A percentile compares a stretch with the other conserved stretches of the same genome.
These are phyloP conservation scores for Thinopyrum elongatum DNA, from an alignment of 176 grass and related monocot genomes.

Conservation along the genomic window DNA sequence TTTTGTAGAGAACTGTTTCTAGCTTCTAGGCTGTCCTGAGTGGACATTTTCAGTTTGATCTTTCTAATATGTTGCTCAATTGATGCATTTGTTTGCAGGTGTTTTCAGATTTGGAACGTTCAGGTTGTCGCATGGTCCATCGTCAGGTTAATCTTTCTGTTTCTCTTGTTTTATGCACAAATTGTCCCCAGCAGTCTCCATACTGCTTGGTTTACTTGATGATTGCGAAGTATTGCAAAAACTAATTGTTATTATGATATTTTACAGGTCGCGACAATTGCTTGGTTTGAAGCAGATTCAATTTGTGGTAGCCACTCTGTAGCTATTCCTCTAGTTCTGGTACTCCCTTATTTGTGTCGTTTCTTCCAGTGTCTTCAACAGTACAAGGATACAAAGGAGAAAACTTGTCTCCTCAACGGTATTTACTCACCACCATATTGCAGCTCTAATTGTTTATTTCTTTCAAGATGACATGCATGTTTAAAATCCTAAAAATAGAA, in stretches of 20 bases:
- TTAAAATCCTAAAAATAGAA: constrained; percentile 2
- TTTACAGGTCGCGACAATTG: constrained; percentile 90
- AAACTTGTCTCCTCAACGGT: constrained; percentile 90
- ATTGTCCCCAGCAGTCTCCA: background rate
- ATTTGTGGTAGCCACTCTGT: constrained; percentile 95
- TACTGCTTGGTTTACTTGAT: background rate
- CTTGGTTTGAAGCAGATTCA: constrained; percentile 99
- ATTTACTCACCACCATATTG: constrained; percentile 33
- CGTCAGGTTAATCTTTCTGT: constrained; percentile 59
- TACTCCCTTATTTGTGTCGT: constrained; percentile 89
- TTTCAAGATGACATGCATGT: background rate
- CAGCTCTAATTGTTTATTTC: constrained; percentile 10
- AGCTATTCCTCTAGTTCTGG: constrained; percentile 90
- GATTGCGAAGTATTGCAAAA: background rate
- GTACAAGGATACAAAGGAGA: constrained; percentile 96
- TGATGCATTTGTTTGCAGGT: constrained; percentile 64
- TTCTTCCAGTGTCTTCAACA: constrained; percentile 97
- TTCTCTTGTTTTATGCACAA: background rate
- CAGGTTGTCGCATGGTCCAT: constrained; percentile 93
- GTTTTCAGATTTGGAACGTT: constrained; percentile 98
- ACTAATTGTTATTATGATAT: background rate
- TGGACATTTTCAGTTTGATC: background rate
- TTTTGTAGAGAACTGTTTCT: background rate
- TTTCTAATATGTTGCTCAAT: constrained; percentile 9
- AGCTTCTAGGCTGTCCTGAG: background rate